These are phyloP conservation scores for Phoma sp. DNA, from an alignment of 2,329 filamentous ascomycete genomes.

Conservation along the genomic window DNA sequence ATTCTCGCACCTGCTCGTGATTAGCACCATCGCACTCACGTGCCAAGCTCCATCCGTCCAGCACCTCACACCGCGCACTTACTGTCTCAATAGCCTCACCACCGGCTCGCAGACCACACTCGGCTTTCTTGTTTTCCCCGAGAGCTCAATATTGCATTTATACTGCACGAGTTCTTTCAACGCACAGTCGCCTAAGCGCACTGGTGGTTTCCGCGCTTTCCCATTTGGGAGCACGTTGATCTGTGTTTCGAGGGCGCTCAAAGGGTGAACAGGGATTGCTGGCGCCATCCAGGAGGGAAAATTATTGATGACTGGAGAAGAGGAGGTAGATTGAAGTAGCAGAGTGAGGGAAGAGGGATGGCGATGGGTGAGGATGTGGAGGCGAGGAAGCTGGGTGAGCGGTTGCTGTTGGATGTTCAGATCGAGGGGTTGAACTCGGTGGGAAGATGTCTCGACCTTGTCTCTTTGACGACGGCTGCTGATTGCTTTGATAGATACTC, in stretches of 20 bases:
- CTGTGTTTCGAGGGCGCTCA: constrained; percentile 57
- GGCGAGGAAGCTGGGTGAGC: constrained; percentile 58
- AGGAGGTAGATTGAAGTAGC: background rate
- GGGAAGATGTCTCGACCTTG: constrained; percentile 2
- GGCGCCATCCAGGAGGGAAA: constrained; percentile 58
- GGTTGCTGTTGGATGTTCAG: constrained; percentile 53
- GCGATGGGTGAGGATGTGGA: constrained; percentile 32
- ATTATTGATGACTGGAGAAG: constrained; percentile 2
- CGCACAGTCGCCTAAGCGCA: constrained; percentile 61
- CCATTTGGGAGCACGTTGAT: constrained; percentile 59
- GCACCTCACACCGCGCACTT: constrained; percentile 33
- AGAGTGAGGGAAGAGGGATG: constrained; percentile 7
- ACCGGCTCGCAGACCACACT: constrained; percentile 62
- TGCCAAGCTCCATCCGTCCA: constrained; percentile 24
- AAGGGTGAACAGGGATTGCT: constrained; percentile 59
- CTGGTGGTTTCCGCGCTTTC: constrained; percentile 59
- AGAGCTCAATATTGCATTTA: constrained; percentile 60
- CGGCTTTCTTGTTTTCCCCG: constrained; percentile 46
- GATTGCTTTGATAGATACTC: constrained; percentile 45
- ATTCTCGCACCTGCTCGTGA: constrained; percentile 54
- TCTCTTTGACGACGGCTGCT: background rate
- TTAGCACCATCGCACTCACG: background rate
- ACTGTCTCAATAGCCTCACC: constrained; percentile 65
- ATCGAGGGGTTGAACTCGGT: constrained; percentile 40
- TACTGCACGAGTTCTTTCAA: constrained; percentile 68